These are phyloP conservation scores for Eucalyptus guilfoylei DNA, from an alignment of 345 rosid species.

Conservation along the genomic window DNA sequence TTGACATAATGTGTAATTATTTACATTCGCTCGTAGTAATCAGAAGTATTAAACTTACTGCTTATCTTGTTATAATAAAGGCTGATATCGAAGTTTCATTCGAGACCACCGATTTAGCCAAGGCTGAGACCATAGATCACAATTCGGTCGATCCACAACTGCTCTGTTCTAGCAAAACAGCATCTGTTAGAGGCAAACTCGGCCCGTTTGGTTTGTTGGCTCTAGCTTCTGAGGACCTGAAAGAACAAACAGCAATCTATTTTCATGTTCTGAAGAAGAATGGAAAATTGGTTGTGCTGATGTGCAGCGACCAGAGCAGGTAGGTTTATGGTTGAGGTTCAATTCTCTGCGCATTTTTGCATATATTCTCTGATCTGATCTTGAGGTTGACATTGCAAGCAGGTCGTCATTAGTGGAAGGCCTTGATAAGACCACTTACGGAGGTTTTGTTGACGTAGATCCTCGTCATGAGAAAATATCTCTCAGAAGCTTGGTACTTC, in stretches of 20 bases:
- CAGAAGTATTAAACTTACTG: background rate
- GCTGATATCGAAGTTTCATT: slow-evolving; percentile 43
- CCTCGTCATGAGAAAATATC: slow-evolving; percentile 28
- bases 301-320: slow-evolving; percentile 56
- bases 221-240: slow-evolving; percentile 39
- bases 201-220: slow-evolving; percentile 64
- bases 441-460: slow-evolving; percentile 30
- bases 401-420: slow-evolving; percentile 39
- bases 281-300: slow-evolving; percentile 20
- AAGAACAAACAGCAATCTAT: slow-evolving; percentile 52
- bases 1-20: background rate
- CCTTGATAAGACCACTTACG: slow-evolving; percentile 16
- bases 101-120: slow-evolving; percentile 12
- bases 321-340: background rate
- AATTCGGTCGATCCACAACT: slow-evolving; percentile 19
- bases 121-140: slow-evolving; percentile 15
- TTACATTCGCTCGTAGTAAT: background rate
- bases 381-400: background rate
- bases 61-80: background rate
- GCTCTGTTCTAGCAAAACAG: slow-evolving; percentile 19
- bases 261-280: slow-evolving; percentile 34
- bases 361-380: background rate
- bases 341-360: background rate
- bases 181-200: slow-evolving; percentile 13
- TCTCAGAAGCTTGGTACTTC: slow-evolving; percentile 37